Evolutionary conservation across 2,329 filamentous ascomycete genomes (phyloP), one percentile per base, ranked within the genome.

Genomic region (Aquanectria penicillioides): DNA sequence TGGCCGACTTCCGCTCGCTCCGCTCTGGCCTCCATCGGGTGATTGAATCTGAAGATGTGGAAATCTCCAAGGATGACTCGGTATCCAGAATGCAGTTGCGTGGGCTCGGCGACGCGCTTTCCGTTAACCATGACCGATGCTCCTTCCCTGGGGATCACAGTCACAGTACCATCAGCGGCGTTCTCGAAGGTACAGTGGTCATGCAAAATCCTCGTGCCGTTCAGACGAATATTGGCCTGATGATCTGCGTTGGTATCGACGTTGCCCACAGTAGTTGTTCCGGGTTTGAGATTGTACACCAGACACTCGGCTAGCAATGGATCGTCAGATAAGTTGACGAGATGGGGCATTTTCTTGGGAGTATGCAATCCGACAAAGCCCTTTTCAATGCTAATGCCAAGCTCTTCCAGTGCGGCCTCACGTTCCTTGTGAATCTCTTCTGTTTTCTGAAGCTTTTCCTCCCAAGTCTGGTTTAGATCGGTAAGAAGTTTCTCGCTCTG

Each of bases 101-200:
- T 93, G 1, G 94, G 89, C 70, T 94, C 93, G 51, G 93, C 88
- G 51, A 98, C 91, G 15, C 94, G 90, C 64, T 94, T 86, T 57
- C 95, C 95, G 70, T 99, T 99, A 49, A 99, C 93, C 95, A 99
- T 99, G 57, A 99, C 92, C 10, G 94, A 93, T 1, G 95, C 95
- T n/a, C 92, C 93, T 68, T 97, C 93, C 61, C 86, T 89, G 0
- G 95, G 95, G 26, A 96, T 86, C 17, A 99, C 82, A 0, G 93
- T 97, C n/a, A 99, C 95, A 3, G 91, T 88, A 52, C 94, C 95
- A 69, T 99, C 94, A 4, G 90, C 80, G 22, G 77, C 78, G 70
- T 99, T 97, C 65, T 99, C 94, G 71, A 99, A 97, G 0, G 86
- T 89, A 75, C 95, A 99, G 76, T 99, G 95, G 49, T 97, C 90